Evolutionary conservation across 345 rosid species (phyloP), one percentile per base, ranked within the genome.

Genomic region (Capsella bursapastoris): DNA sequence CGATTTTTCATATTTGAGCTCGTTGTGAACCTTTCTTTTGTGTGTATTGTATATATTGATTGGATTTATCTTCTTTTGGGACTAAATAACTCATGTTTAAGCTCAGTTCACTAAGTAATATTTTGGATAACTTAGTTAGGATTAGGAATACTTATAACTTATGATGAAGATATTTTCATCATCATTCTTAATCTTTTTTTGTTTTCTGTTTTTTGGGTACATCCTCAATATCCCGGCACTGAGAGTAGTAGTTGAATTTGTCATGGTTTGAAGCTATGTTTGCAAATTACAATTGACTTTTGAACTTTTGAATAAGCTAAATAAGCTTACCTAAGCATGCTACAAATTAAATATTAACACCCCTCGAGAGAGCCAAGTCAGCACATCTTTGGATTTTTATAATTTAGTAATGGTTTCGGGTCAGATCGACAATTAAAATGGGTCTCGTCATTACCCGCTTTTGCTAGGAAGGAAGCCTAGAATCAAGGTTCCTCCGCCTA

Each of bases 401-500:
- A 38, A 34, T 22, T 29, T 14, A 9, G 32, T 57, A 38, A 22
- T 22, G 25, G 25, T 22, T 22, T 2, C 25, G 11, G 66, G 59
- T 71, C 41, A 64, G 70, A 68, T 62, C 34, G 64, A 50, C 25
- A 18, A 45, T 1, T 15, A 8, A 5, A 12, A 57, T 40, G 66
- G 67, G 49, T n/a, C 7, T 47, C 51, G 18, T 15, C 53, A 8
- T 47, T 47, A 6, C 56, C 47, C 45, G 8, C 53, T 51, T 60
- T 60, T 14, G 68, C 55, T 53, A 67, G 16, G 66, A 71, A 47
- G 25, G 25, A 22, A 34, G 72, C 31, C 10, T 68, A 13, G 27
- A 32, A 76, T 84, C 79, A 32, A 45, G 78, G 75, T 74, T 74
- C 48, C 64, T 37, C 62, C 58, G 38, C 48, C 53, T 79, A 51